Percentiles rank a stretch among this genome's conserved stretches.
Evolutionary conservation across 106 monocot species (phyloP).

Genomic region (Ottelia alismoides): DNA sequence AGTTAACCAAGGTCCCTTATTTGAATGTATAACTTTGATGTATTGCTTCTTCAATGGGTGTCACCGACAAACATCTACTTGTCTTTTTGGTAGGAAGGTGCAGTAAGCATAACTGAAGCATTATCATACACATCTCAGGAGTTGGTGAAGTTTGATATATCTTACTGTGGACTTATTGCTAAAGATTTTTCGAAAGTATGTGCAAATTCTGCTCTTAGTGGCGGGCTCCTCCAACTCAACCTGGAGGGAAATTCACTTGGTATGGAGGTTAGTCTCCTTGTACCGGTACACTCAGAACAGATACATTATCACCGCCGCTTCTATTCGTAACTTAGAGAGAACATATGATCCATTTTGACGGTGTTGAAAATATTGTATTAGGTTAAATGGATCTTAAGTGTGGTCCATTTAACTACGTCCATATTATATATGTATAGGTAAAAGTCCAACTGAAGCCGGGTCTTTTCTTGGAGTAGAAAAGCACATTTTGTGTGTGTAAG

Average conservation of each 20-base stretch:
- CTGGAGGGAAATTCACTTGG: constrained; percentile 60
- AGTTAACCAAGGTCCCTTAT: too few species aligned
- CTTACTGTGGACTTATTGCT: constrained; percentile 50
- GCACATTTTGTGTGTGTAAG: too few species aligned
- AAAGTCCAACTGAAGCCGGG: too few species aligned
- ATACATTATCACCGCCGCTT: too few species aligned
- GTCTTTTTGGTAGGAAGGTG: constrained; percentile 33
- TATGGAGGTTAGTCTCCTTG: constrained; percentile 49
- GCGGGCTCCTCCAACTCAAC: constrained; percentile 53
- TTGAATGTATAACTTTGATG: not conserved
- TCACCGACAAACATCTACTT: not conserved
- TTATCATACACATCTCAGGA: constrained; percentile 51
- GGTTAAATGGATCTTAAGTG: too few species aligned
- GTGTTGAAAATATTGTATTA: too few species aligned
- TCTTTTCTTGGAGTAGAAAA: too few species aligned
- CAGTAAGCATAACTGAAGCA: constrained; percentile 40
- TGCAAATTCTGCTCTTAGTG: constrained; percentile 18
- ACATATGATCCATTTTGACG: too few species aligned
- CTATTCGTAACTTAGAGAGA: too few species aligned
- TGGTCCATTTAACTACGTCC: too few species aligned
- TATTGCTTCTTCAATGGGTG: not conserved
- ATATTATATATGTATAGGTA: too few species aligned
- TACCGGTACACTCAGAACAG: too few species aligned
- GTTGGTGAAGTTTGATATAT: constrained; percentile 70
- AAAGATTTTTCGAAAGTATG: constrained; percentile 37